phyloP scores from a whole-genome alignment of 441 rosid genomes.

The Hura crepitans region DNA sequence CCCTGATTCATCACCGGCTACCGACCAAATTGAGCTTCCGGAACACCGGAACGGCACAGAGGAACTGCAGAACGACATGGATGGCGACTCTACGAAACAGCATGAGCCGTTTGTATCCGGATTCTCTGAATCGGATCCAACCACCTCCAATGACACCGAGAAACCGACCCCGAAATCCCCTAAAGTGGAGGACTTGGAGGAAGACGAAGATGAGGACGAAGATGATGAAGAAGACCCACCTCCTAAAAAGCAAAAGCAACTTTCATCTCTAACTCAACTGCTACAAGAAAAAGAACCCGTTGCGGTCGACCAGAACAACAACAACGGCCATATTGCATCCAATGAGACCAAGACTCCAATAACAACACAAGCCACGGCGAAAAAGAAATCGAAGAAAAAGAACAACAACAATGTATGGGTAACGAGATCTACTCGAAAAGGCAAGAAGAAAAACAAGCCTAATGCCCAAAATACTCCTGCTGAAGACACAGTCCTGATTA shows the following conservation, averaged over 20 bases:
- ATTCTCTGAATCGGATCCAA: constrained; percentile 54
- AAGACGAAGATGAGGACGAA: constrained; percentile 32
- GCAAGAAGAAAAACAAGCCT: constrained; percentile 77
- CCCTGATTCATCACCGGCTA: not conserved
- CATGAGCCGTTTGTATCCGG: constrained; percentile 25
- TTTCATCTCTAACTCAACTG: constrained; percentile 25
- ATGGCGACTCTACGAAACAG: constrained; percentile 6
- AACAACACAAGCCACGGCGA: constrained; percentile 7
- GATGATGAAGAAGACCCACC: constrained; percentile 57
- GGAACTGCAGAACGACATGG: too few relatives aligned
- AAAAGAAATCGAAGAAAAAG: constrained; percentile 88
- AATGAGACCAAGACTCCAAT: constrained; percentile 16
- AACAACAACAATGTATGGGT: constrained; percentile 73
- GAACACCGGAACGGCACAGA: not conserved
- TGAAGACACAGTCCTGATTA: constrained; percentile 65
- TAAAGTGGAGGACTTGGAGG: constrained; percentile 48
- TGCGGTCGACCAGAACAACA: constrained; percentile 12
- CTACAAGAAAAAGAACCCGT: constrained; percentile 24
- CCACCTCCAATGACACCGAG: constrained; percentile 66
- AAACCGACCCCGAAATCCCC: constrained; percentile 40
- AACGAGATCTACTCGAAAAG: constrained; percentile 75
- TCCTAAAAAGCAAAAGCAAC: constrained; percentile 61
- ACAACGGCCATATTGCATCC: constrained; percentile 1
- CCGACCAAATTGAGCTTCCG: not conserved
- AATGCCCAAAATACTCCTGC: constrained; percentile 49